Conservation (phyloP, 2,329 filamentous ascomycete species). For the Peltaster fructicola region DNA sequence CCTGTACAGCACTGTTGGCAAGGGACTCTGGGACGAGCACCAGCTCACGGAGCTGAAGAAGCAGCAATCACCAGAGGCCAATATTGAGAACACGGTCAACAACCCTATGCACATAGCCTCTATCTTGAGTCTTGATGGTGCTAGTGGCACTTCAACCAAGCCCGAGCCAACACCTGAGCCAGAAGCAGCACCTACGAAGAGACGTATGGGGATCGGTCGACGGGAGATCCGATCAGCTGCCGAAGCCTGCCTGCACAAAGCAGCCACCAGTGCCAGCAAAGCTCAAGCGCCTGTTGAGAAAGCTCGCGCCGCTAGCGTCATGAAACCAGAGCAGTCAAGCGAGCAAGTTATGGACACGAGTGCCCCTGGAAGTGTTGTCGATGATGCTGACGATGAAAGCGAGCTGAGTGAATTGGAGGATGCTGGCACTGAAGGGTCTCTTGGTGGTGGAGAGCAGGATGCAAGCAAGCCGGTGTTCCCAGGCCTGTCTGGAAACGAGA, state of each 20-base stretch:
- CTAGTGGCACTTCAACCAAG: slow-evolving; percentile 6
- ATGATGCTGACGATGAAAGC: slow-evolving; percentile 36
- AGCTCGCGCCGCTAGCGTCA: slow-evolving; percentile 1
- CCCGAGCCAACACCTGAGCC: slow-evolving; percentile 6
- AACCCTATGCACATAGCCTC: slow-evolving; percentile 18
- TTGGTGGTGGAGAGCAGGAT: slow-evolving; percentile 4
- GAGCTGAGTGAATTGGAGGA: slow-evolving; percentile 36
- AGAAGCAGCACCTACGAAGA: slow-evolving; percentile 7
- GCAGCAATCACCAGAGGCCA: slow-evolving; percentile 8
- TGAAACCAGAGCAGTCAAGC: slow-evolving; percentile 2
- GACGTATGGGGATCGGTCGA: slow-evolving; percentile 39
- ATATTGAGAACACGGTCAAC: slow-evolving; percentile 15
- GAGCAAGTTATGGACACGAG: slow-evolving; percentile 28
- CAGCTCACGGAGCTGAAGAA: slow-evolving; percentile 12
- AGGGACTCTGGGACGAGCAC: slow-evolving; percentile 34
- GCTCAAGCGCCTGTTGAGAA: slow-evolving; percentile 2
- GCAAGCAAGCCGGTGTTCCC: slow-evolving; percentile 11
- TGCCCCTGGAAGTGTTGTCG: slow-evolving; percentile 36
- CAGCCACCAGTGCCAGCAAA: slow-evolving; percentile 5
- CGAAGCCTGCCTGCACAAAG: slow-evolving; percentile 34
- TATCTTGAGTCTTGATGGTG: slow-evolving; percentile 18
- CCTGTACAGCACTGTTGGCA: slow-evolving; percentile 51
- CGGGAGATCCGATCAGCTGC: slow-evolving; percentile 41
- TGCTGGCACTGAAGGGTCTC: slow-evolving; percentile 9
- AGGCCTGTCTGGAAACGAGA: slow-evolving; percentile 6